These are phyloP conservation scores for Ploettnerulaceae sp. DNA, from an alignment of 2,329 filamentous ascomycete genomes.

Conservation along the genomic window DNA sequence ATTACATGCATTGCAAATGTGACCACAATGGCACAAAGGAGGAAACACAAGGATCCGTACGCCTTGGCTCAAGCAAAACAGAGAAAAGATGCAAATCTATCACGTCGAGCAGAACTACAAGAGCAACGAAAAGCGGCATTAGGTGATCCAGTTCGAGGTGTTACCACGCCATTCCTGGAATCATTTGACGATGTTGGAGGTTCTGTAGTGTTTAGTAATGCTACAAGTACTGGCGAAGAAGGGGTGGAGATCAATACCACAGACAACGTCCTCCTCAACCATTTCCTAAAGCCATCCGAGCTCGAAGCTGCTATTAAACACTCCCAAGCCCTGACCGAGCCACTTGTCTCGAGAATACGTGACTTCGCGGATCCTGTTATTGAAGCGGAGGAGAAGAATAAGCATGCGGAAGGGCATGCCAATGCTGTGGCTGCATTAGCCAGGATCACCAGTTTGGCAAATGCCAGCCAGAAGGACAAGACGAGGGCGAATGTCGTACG, in stretches of 20 bases:
- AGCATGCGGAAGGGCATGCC: slow-evolving; percentile 53
- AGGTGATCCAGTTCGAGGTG: slow-evolving; percentile 76
- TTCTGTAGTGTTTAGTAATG: slow-evolving; percentile 18
- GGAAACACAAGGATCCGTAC: slow-evolving; percentile 74
- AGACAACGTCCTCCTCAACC: slow-evolving; percentile 62
- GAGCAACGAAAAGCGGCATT: slow-evolving; percentile 58
- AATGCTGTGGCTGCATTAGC: slow-evolving; percentile 71
- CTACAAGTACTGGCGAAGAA: slow-evolving; percentile 37
- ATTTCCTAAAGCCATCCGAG: slow-evolving; percentile 65
- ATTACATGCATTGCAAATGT: slow-evolving; percentile 61
- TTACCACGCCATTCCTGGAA: slow-evolving; percentile 75
- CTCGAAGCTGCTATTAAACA: slow-evolving; percentile 61
- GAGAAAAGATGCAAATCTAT: slow-evolving; percentile 76
- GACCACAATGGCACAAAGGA: slow-evolving; percentile 54
- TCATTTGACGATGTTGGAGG: slow-evolving; percentile 62
- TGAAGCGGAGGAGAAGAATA: slow-evolving; percentile 32
- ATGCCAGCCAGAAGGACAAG: slow-evolving; percentile 72
- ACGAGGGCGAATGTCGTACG: slow-evolving; percentile 78
- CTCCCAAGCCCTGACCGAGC: slow-evolving; percentile 64
- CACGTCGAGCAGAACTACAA: slow-evolving; percentile 65
- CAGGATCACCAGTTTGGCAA: slow-evolving; percentile 73
- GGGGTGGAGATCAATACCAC: slow-evolving; percentile 40
- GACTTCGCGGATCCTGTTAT: slow-evolving; percentile 40
- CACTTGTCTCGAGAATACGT: slow-evolving; percentile 38
- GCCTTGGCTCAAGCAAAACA: slow-evolving; percentile 74